Conservation (phyloP, 1,139 yeast genomes). For the Candida pseudoviswanathii region DNA sequence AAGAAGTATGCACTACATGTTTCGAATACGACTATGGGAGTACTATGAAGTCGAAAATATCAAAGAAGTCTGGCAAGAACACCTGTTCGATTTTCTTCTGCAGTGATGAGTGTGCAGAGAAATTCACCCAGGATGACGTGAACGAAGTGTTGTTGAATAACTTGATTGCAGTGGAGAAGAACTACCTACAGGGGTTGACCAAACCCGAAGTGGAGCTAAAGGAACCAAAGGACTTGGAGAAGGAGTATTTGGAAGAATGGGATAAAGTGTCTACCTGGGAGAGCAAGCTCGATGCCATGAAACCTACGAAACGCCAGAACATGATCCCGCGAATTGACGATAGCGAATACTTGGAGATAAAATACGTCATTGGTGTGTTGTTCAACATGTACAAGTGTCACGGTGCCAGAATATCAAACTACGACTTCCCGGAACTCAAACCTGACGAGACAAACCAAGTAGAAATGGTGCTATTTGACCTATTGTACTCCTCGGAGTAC, state of each 20-base stretch:
- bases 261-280: slow-evolving; percentile 41
- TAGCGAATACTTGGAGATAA: slow-evolving; percentile 41
- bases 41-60: slow-evolving; percentile 42
- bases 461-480: slow-evolving; percentile 38
- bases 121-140: slow-evolving; percentile 32
- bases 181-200: slow-evolving; percentile 24
- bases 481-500: slow-evolving; percentile 58
- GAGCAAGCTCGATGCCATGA: slow-evolving; percentile 22
- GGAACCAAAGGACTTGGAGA: slow-evolving; percentile 20
- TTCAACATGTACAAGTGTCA: slow-evolving; percentile 24
- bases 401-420: slow-evolving; percentile 6
- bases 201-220: slow-evolving; percentile 23
- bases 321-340: slow-evolving; percentile 36
- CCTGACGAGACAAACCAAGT: slow-evolving; percentile 15
- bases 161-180: slow-evolving; percentile 31
- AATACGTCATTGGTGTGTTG: slow-evolving; percentile 36
- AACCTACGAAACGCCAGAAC: slow-evolving; percentile 29
- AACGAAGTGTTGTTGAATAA: slow-evolving; percentile 24
- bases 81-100: slow-evolving; percentile 59
- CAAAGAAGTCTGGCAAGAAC: slow-evolving; percentile 56
- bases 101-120: slow-evolving; percentile 42
- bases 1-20: slow-evolving; percentile 66
- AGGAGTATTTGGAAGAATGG: slow-evolving; percentile 29
- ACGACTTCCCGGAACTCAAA: slow-evolving; percentile 10
- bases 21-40: slow-evolving; percentile 53